Percentiles rank a stretch among this genome's conserved stretches.
Conservation (phyloP, 202 grass and related monocot genomes). For the Eragrostis tef region DNA sequence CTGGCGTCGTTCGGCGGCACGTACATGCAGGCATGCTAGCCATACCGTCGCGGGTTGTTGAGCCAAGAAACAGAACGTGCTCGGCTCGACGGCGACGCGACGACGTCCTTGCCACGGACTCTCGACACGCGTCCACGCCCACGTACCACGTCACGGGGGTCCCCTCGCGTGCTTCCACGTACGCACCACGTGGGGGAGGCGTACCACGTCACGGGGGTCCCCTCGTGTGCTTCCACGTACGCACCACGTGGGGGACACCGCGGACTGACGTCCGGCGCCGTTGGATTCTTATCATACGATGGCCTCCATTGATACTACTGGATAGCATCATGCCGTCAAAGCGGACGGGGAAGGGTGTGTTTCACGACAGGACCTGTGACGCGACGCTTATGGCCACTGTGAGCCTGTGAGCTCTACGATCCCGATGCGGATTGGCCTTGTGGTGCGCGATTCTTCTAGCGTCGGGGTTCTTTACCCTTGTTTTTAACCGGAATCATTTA, state of each 20-base stretch:
- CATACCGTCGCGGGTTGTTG: not conserved
- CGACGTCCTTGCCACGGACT: not conserved
- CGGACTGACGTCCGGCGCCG: not conserved
- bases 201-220: constrained; percentile 34
- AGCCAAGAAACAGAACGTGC: no score
- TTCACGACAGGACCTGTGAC: not conserved
- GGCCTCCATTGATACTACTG: not conserved
- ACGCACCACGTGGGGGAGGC: constrained; percentile 26
- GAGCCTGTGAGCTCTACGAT: constrained; percentile 42
- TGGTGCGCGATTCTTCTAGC: constrained; percentile 8
- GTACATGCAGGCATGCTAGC: not conserved
- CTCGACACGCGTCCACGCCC: constrained; percentile 8
- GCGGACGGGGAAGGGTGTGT: not conserved
- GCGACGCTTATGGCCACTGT: no score
- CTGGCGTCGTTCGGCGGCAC: not conserved
- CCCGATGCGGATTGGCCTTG: constrained; percentile 48
- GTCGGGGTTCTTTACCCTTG: not conserved
- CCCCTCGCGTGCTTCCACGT: constrained; percentile 46
- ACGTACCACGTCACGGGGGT: constrained; percentile 25
- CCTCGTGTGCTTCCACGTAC: constrained; percentile 46
- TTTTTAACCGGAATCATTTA: not conserved
- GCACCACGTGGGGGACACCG: constrained; percentile 14
- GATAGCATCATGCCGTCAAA: not conserved
- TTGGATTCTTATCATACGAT: not conserved
- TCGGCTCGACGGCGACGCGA: not conserved